Evolutionary conservation across 768 basidiomycete genomes (phyloP).

Genomic region (Boletus vinaceobasis): DNA sequence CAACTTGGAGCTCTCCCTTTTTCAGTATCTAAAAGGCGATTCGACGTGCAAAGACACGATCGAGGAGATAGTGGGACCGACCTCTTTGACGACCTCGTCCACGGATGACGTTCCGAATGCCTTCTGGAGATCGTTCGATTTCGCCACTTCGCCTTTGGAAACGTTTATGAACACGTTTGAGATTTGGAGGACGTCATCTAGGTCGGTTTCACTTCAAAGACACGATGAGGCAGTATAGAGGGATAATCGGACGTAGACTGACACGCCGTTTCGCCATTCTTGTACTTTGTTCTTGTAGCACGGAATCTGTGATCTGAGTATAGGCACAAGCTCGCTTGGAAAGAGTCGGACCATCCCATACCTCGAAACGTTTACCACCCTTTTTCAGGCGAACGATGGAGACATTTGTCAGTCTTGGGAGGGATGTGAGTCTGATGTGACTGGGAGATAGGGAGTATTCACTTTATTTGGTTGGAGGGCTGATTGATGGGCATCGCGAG

Average conservation of each 20-base stretch:
- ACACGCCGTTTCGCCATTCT: conserved; percentile 93
- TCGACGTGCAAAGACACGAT: not conserved
- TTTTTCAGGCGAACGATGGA: conserved; percentile 95
- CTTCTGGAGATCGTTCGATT: conserved; percentile 86
- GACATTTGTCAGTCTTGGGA: conserved; percentile 88
- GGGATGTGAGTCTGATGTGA: not conserved
- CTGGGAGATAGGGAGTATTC: conserved; percentile 6
- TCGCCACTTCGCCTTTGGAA: conserved; percentile 92
- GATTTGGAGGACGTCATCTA: conserved; percentile 96
- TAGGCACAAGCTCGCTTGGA: not conserved
- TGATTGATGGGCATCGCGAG: conserved; percentile 57
- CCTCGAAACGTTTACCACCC: conserved; percentile 97
- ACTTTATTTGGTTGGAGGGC: conserved; percentile 91
- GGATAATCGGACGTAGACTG: conserved; percentile 27
- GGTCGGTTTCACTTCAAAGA: conserved; percentile 70
- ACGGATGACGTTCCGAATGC: conserved; percentile 79
- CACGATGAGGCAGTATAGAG: not conserved
- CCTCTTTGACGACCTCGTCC: conserved; percentile 78
- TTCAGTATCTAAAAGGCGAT: conserved; percentile 68
- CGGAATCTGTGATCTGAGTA: conserved; percentile 60
- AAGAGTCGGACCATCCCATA: conserved; percentile 25
- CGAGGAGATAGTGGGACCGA: conserved; percentile 26
- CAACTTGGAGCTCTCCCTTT: conserved; percentile 96
- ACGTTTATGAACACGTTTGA: conserved; percentile 95
- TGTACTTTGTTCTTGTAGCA: conserved; percentile 99